Conservation (phyloP, 495 filamentous ascomycete genomes). For the Bryoglossum gracile region DNA sequence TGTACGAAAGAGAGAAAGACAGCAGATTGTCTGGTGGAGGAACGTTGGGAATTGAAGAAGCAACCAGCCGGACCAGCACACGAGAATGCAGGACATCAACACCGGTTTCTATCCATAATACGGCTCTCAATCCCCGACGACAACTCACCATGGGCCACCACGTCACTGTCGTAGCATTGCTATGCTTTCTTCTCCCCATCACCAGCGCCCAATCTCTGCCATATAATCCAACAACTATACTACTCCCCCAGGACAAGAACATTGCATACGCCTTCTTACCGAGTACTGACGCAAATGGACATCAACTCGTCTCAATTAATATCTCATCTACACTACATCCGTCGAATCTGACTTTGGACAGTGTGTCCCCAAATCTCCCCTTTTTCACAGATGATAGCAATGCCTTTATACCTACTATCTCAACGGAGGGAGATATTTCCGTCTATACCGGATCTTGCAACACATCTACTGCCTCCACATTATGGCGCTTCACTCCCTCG, state of each 20-base stretch:
- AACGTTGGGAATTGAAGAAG: too few relatives aligned
- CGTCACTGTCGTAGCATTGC: constrained; percentile 9
- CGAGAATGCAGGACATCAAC: too few relatives aligned
- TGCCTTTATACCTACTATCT: constrained; percentile 52
- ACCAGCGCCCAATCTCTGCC: constrained; percentile 44
- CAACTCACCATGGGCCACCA: constrained; percentile 18
- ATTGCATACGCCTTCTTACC: constrained; percentile 30
- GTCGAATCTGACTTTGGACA: constrained; percentile 44
- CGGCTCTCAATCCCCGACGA: constrained; percentile 8
- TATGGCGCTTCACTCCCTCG: constrained; percentile 48
- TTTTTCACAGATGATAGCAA: constrained; percentile 41
- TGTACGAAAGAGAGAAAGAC: too few relatives aligned
- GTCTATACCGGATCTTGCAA: constrained; percentile 65
- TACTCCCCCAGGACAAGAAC: constrained; percentile 47
- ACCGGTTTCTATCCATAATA: too few relatives aligned
- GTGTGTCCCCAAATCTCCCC: constrained; percentile 55
- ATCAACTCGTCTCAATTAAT: constrained; percentile 54
- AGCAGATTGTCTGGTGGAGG: too few relatives aligned
- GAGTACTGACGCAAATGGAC: constrained; percentile 22
- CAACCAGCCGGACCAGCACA: too few relatives aligned
- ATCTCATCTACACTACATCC: constrained; percentile 47
- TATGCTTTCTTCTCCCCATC: constrained; percentile 1
- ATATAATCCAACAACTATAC: constrained; percentile 67
- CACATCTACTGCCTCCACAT: constrained; percentile 30
- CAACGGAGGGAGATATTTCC: constrained; percentile 56